Evolutionary conservation across 1,284 basidiomycete genomes (phyloP), one percentile per base, ranked within the genome.

Genomic region (Marasmius sp.): DNA sequence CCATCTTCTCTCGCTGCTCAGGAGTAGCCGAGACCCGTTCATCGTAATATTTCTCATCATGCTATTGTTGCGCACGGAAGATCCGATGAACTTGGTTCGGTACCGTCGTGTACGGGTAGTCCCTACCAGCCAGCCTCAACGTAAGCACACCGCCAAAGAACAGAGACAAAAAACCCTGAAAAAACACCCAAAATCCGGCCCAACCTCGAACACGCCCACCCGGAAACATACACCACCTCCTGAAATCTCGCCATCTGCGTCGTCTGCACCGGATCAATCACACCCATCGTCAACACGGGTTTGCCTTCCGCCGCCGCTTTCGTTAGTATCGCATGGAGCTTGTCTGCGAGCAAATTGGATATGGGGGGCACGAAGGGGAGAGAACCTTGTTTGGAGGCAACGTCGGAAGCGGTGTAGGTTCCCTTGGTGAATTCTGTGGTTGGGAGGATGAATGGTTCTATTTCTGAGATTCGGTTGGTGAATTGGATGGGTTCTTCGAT

Each of bases 191-290:
- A 99, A 88, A 81, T 99, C 97, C n/a, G n/a, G n/a, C n/a, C n/a
- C n/a, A n/a, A n/a, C n/a, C n/a, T n/a, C n/a, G n/a, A n/a, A n/a
- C n/a, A n/a, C n/a, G n/a, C n/a, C n/a, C n/a, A n/a, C n/a, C n/a
- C n/a, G n/a, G n/a, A n/a, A n/a, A n/a, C n/a, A n/a, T n/a, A n/a
- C n/a, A n/a, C n/a, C n/a, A 94, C 92, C 72, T 98, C 94, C 71
- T 97, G 94, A 75, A 95, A 86, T 70, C 86, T 85, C 8, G 95
- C 97, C 95, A 98, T 98, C 77, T 99, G 97, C 0, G 95, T 94
- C 89, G 95, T 93, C 77, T 97, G 94, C 3, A 95, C 86, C 0
- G n/a, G n/a, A n/a, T n/a, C n/a, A n/a, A n/a, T n/a, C n/a, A n/a
- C n/a, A 41, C 93, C 93, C 85, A 95, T 88, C 5, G 93, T 95